Evolutionary conservation across 1,284 basidiomycete species (phyloP).

Genomic region (Sanghuangporus sanghuang): DNA sequence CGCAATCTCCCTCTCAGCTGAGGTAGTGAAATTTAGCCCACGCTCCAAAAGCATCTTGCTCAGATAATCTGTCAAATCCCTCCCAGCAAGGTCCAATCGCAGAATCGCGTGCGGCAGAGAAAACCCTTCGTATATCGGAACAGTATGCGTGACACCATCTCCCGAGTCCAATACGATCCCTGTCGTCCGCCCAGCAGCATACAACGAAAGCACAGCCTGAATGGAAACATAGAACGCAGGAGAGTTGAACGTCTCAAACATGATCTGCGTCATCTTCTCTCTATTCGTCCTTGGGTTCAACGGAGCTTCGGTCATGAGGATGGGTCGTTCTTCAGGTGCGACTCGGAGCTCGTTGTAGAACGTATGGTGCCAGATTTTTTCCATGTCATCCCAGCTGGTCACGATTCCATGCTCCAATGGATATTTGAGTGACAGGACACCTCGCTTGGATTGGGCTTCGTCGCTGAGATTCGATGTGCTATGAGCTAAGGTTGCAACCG

Average conservation of each 20-base stretch:
- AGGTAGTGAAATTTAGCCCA: slow-evolving; percentile 93
- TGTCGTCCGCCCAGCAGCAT: slow-evolving; percentile 89
- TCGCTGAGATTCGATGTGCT: slow-evolving; percentile 47
- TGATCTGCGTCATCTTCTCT: slow-evolving; percentile 97
- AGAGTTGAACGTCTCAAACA: slow-evolving; percentile 96
- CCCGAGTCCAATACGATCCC: slow-evolving; percentile 98
- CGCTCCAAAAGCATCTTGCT: slow-evolving; percentile 94
- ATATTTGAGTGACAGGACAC: slow-evolving; percentile 90
- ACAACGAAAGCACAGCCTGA: slow-evolving; percentile 90
- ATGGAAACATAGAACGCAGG: slow-evolving; percentile 94
- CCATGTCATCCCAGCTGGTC: slow-evolving; percentile 97
- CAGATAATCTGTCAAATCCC: slow-evolving; percentile 91
- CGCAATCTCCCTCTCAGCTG: slow-evolving; percentile 80
- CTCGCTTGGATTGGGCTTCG: slow-evolving; percentile 94
- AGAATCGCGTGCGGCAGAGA: slow-evolving; percentile 93
- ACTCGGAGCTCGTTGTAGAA: slow-evolving; percentile 88
- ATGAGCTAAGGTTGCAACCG: not conserved
- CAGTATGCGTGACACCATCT: slow-evolving; percentile 98
- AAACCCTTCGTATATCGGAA: slow-evolving; percentile 99
- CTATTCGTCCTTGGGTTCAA: slow-evolving; percentile 93
- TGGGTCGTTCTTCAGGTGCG: slow-evolving; percentile 87
- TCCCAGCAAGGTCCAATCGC: slow-evolving; percentile 92
- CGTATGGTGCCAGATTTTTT: slow-evolving; percentile 94
- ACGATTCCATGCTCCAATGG: slow-evolving; percentile 84
- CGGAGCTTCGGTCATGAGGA: slow-evolving; percentile 87